Conservation (phyloP, 2,329 filamentous ascomycete species). For the Hymenoscyphus linearis region DNA sequence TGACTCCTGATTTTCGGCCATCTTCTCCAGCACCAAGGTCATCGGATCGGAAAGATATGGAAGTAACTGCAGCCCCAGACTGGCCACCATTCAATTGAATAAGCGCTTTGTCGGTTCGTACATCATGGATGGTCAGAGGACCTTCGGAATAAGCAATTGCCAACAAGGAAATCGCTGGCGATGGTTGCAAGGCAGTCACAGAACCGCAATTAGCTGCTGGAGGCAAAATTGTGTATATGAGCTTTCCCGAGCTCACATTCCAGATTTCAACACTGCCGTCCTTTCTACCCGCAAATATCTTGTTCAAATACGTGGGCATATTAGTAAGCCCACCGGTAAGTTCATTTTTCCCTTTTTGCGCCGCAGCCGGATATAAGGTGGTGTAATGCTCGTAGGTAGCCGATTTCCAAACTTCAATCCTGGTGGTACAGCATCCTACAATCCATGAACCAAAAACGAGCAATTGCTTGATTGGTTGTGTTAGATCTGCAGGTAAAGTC, state of each 20-base stretch:
- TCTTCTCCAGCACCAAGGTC: slow-evolving; percentile 83
- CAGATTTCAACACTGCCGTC: slow-evolving; percentile 95
- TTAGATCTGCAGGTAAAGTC: slow-evolving; percentile 56
- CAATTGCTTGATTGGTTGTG: slow-evolving; percentile 70
- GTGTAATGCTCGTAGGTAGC: slow-evolving; percentile 84
- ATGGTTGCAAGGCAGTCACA: slow-evolving; percentile 82
- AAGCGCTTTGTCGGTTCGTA: slow-evolving; percentile 69
- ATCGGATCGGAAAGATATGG: slow-evolving; percentile 87
- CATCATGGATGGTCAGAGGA: slow-evolving; percentile 72
- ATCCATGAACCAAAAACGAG: slow-evolving; percentile 89
- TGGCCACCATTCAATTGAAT: slow-evolving; percentile 64
- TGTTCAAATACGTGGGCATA: slow-evolving; percentile 95
- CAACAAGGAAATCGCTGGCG: slow-evolving; percentile 76
- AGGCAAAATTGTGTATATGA: slow-evolving; percentile 85
- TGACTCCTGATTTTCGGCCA: slow-evolving; percentile 78
- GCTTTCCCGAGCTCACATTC: slow-evolving; percentile 89
- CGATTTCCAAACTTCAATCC: slow-evolving; percentile 86
- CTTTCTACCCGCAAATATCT: slow-evolving; percentile 80
- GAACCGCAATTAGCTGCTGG: slow-evolving; percentile 66
- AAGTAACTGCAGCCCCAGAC: slow-evolving; percentile 63
- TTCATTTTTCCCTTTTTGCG: slow-evolving; percentile 54
- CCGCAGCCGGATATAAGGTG: slow-evolving; percentile 58
- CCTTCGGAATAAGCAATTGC: slow-evolving; percentile 84
- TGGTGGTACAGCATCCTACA: slow-evolving; percentile 68
- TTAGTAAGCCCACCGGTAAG: slow-evolving; percentile 76